These are phyloP conservation scores for Lactifluus pinguis DNA, from an alignment of 768 basidiomycete genomes.

Conservation along the genomic window DNA sequence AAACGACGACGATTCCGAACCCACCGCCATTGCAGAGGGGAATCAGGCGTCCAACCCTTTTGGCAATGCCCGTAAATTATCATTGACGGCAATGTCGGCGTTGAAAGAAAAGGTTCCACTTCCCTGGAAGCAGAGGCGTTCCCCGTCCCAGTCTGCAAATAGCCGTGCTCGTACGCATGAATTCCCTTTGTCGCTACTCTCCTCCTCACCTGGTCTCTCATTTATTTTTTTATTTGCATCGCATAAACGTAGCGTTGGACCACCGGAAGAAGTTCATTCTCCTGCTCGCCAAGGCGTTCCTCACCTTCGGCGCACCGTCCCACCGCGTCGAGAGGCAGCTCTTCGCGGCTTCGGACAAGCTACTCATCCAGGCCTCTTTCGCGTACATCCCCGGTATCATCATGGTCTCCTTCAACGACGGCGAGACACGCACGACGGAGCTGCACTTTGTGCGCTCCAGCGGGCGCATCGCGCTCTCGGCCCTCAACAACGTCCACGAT, in stretches of 20 bases:
- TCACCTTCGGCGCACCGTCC: conserved; percentile 91
- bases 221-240: too few species aligned
- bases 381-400: conserved; percentile 74
- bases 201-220: neutral
- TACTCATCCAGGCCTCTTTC: conserved; percentile 73
- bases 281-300: conserved; percentile 77
- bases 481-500: conserved; percentile 71
- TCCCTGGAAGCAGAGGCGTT: conserved; percentile 8
- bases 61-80: neutral
- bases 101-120: conserved; percentile 11
- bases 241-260: conserved; percentile 1
- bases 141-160: conserved; percentile 7
- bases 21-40: neutral
- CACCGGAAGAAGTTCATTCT: conserved; percentile 61
- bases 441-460: conserved; percentile 81
- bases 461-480: conserved; percentile 72
- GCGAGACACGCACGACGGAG: conserved; percentile 59
- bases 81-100: conserved; percentile 1
- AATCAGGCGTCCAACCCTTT: neutral
- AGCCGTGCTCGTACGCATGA: conserved; percentile 7
- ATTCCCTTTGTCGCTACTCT: neutral
- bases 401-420: conserved; percentile 77
- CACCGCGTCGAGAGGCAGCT: conserved; percentile 90
- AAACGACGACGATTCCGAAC: neutral
- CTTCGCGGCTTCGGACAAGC: conserved; percentile 63